Conservation (phyloP, 1,284 basidiomycete genomes). For the Coriolopsis trogii region DNA sequence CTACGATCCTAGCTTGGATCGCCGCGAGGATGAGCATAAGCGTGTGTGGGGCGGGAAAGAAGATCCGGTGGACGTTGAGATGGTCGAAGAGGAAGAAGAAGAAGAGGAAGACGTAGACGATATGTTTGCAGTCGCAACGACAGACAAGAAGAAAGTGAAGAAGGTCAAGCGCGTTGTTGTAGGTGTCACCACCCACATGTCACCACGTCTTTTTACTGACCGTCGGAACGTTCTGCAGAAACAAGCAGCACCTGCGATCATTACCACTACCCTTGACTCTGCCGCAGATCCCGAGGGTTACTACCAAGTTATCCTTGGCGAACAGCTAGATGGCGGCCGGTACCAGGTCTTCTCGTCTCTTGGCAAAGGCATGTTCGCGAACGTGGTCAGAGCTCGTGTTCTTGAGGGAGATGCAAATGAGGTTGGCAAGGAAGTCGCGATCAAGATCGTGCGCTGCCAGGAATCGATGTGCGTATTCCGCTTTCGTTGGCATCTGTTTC, state of each 20-base stretch:
- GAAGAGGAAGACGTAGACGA: conserved; percentile 83
- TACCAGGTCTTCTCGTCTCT: conserved; percentile 96
- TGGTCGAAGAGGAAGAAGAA: conserved; percentile 58
- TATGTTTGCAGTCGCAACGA: conserved; percentile 79
- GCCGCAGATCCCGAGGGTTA: conserved; percentile 93
- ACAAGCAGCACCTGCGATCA: conserved; percentile 59
- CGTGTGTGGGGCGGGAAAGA: conserved; percentile 55
- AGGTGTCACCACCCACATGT: conserved; percentile 30
- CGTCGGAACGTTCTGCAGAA: conserved; percentile 40
- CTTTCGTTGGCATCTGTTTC: too few relatives aligned
- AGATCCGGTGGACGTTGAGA: conserved; percentile 49
- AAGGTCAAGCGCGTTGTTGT: conserved; percentile 60
- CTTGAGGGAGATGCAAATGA: conserved; percentile 71
- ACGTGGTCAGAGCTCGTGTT: conserved; percentile 90
- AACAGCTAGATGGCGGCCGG: conserved; percentile 88
- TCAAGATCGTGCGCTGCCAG: conserved; percentile 96
- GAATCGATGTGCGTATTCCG: conserved; percentile 85
- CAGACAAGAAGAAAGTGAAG: conserved; percentile 62
- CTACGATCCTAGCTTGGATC: conserved; percentile 88
- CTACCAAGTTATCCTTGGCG: conserved; percentile 93
- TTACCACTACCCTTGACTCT: conserved; percentile 71
- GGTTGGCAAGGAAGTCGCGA: conserved; percentile 86
- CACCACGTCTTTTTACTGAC: conserved; percentile 4
- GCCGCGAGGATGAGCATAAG: conserved; percentile 78
- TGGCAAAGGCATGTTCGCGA: conserved; percentile 99